These are phyloP conservation scores for Colletotrichum sojae DNA, from an alignment of 2,329 filamentous ascomycete genomes.

Conservation along the genomic window DNA sequence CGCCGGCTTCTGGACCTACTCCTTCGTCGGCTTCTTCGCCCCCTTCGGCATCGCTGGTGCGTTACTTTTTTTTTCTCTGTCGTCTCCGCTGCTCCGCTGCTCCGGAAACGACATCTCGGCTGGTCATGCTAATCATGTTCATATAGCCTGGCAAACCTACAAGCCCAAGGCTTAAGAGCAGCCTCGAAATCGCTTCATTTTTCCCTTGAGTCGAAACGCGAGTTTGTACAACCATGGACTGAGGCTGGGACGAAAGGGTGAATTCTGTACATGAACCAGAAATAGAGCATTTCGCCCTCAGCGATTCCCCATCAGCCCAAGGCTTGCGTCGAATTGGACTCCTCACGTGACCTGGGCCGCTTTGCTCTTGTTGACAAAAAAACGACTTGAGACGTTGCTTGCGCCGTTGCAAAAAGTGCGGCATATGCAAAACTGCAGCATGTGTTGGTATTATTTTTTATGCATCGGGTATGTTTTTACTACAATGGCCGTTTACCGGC, in stretches of 20 bases:
- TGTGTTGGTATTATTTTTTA: slow-evolving; percentile 33
- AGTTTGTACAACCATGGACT: slow-evolving; percentile 41
- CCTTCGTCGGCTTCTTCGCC: slow-evolving; percentile 67
- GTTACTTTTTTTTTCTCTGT: slow-evolving; percentile 50
- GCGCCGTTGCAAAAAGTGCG: too few relatives aligned
- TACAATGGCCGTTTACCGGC: slow-evolving; percentile 12
- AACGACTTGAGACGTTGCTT: not conserved
- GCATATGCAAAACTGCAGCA: not conserved
- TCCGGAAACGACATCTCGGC: not conserved
- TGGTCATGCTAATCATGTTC: slow-evolving; percentile 42
- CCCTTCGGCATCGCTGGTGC: slow-evolving; percentile 76
- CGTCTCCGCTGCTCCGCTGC: not conserved
- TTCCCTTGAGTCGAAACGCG: slow-evolving; percentile 35
- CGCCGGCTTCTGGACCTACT: slow-evolving; percentile 85
- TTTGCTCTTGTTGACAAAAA: not conserved
- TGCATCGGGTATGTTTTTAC: not conserved
- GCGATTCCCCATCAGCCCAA: not conserved
- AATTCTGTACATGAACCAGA: slow-evolving; percentile 49
- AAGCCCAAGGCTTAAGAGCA: slow-evolving; percentile 60
- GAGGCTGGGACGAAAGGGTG: slow-evolving; percentile 43
- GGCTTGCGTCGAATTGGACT: too few relatives aligned
- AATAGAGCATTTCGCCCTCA: slow-evolving; percentile 50
- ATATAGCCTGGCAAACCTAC: slow-evolving; percentile 65
- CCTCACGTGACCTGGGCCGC: too few relatives aligned
- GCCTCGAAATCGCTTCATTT: not conserved